Evolutionary conservation across 2,329 filamentous ascomycete species (phyloP).

Genomic region (Lachnum nothofagi): DNA sequence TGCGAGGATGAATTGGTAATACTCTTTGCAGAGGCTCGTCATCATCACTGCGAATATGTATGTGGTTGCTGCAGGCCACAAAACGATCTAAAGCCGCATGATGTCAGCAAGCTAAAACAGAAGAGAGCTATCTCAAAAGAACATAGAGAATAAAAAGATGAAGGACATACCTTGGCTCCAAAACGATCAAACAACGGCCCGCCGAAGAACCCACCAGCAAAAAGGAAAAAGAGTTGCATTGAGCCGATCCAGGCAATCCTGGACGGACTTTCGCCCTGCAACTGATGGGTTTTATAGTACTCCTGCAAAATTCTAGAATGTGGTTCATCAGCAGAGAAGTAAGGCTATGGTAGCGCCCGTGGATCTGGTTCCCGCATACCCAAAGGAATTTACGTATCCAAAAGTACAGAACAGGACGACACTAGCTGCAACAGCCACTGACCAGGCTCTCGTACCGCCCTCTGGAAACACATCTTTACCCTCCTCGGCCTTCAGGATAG

Average conservation of each 20-base stretch:
- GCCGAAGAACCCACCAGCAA: slow-evolving; percentile 44
- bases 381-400: slow-evolving; percentile 44
- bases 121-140: no score
- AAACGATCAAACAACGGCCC: slow-evolving; percentile 59
- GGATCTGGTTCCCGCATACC: slow-evolving; percentile 22
- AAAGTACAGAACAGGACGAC: slow-evolving; percentile 42
- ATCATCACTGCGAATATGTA: slow-evolving; percentile 31
- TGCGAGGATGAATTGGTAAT: slow-evolving; percentile 35
- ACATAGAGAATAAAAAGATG: no score
- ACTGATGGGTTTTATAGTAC: slow-evolving; percentile 44
- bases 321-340: not conserved
- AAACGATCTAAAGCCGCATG: slow-evolving; percentile 37
- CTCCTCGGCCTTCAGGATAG: no score
- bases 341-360: not conserved
- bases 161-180: slow-evolving; percentile 44
- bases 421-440: slow-evolving; percentile 43
- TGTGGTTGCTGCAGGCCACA: slow-evolving; percentile 19
- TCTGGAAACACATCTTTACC: no score
- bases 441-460: slow-evolving; percentile 51
- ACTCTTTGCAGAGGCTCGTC: slow-evolving; percentile 34
- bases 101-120: no score
- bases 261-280: slow-evolving; percentile 49
- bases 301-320: not conserved
- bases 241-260: slow-evolving; percentile 57
- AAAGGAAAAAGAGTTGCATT: slow-evolving; percentile 49